Evolutionary conservation across 2,329 filamentous ascomycete genomes (phyloP), one percentile per base, ranked within the genome.

Genomic region (Coniochaeta sp.): DNA sequence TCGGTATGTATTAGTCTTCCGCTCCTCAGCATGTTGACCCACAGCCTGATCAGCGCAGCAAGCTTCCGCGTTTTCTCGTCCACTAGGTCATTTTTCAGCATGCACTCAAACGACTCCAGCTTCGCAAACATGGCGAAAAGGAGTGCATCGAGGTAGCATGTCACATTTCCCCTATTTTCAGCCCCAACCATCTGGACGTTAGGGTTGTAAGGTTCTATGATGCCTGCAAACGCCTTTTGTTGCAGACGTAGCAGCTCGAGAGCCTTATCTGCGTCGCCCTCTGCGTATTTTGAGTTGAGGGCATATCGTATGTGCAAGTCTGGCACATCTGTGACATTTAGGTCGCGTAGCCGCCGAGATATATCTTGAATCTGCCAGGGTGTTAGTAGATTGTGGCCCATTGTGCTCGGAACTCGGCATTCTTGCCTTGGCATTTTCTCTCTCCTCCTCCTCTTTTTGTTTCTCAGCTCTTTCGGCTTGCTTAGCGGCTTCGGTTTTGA

Each of bases 41-140:
- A 99, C 56, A 98, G 77, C 59, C 93, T 84, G 57, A 98, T 73
- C 24, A 96, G 74, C 11, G 87, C 86, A n/a, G 88, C 88, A 59
- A 99, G 78, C 66, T 87, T 90, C 66, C 84, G 86, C 64, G 88
- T 84, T 12, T 78, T 74, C 64, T 91, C 86, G 62, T 95, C 89
- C 28, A 86, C 82, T 63, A 91, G 90, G 8, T 88, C 86, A 61
- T 88, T 89, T 71, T 90, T 93, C 36, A 97, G 80, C 81, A 98
- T 96, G 57, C 89, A 91, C 73, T 98, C 93, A 71, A 96, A 99
- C 64, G 89, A 93, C 65, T 91, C 89, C 40, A 97, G 81, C 62
- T 90, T 88, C 19, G 90, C 89, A 71, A 98, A 98, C 91, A 99
- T 97, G 72, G 93, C 89, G 71, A 97, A 98, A 1, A 99, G 81